These are phyloP conservation scores for Chamaecyparis obtusa DNA, from an alignment of 75 land plant genomes.

Conservation along the genomic window DNA sequence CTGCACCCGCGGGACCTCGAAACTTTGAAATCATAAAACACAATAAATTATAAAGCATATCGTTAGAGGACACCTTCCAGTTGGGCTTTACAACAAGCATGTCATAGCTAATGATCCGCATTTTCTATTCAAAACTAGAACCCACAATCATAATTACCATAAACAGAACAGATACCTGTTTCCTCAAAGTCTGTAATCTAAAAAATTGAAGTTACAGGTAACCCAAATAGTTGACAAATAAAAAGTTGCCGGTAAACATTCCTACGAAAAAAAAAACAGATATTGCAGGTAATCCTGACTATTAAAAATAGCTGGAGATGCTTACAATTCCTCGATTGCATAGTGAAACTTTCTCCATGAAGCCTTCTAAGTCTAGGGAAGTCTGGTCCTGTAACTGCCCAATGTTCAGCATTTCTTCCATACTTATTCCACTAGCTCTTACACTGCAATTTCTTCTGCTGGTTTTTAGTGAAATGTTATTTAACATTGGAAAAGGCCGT, in stretches of 20 bases:
- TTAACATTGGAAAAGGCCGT: neutral
- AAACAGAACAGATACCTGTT: neutral
- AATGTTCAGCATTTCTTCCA: conserved; percentile 41
- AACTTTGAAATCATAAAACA: neutral
- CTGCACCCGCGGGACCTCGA: neutral
- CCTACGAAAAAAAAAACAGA: neutral
- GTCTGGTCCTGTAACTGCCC: conserved; percentile 18
- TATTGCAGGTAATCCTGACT: neutral
- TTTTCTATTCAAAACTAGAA: neutral
- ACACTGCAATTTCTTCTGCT: neutral
- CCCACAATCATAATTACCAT: neutral
- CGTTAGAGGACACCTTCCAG: neutral
- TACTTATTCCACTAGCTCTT: neutral
- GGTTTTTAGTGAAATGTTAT: neutral
- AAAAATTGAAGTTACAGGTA: neutral
- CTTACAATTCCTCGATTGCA: conserved; percentile 61
- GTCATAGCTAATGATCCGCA: neutral
- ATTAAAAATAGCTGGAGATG: neutral
- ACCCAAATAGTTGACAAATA: neutral
- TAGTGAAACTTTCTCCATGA: conserved; percentile 33
- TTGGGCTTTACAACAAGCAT: neutral
- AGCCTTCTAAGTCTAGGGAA: conserved; percentile 30
- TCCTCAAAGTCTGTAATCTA: neutral
- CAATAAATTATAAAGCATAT: neutral
- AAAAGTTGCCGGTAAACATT: too few relatives aligned